Evolutionary conservation across 1,139 yeast species (phyloP).

Genomic region (Blastobotrys aristatus): DNA sequence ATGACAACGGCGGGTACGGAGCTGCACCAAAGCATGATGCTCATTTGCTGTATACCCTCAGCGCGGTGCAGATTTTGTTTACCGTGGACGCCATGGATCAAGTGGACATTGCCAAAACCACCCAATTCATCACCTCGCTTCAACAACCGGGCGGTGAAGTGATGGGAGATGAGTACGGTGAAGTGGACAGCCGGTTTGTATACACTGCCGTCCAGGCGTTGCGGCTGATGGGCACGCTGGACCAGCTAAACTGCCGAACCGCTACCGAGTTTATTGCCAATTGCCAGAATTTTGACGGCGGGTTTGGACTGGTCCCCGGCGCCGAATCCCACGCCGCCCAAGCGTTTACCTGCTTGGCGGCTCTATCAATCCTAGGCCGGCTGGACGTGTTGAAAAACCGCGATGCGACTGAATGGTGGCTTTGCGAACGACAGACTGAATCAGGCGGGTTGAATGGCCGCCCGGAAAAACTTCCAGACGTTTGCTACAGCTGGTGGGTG

Average conservation of each 20-base stretch:
- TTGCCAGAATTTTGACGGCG: conserved; percentile 93
- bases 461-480: conserved; percentile 94
- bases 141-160: conserved; percentile 80
- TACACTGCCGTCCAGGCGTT: conserved; percentile 76
- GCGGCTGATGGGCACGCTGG: conserved; percentile 60
- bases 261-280: conserved; percentile 59
- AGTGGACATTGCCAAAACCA: conserved; percentile 37
- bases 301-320: conserved; percentile 90
- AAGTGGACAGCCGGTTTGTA: conserved; percentile 84
- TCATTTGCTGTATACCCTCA: conserved; percentile 79
- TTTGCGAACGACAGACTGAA: conserved; percentile 85
- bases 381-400: conserved; percentile 47
- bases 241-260: conserved; percentile 53
- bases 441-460: conserved; percentile 94
- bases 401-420: conserved; percentile 69
- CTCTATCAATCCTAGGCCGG: conserved; percentile 64
- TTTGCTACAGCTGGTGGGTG: conserved; percentile 98
- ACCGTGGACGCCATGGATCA: conserved; percentile 56
- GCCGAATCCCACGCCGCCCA: conserved; percentile 96
- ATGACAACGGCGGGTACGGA: conserved; percentile 72
- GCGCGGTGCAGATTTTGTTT: conserved; percentile 75
- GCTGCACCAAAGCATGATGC: conserved; percentile 88
- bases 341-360: conserved; percentile 79
- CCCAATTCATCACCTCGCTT: conserved; percentile 48
- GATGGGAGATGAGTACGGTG: conserved; percentile 88